phyloP scores from a whole-genome alignment of 495 filamentous ascomycete genomes.

The Baudoinia panamericana region DNA sequence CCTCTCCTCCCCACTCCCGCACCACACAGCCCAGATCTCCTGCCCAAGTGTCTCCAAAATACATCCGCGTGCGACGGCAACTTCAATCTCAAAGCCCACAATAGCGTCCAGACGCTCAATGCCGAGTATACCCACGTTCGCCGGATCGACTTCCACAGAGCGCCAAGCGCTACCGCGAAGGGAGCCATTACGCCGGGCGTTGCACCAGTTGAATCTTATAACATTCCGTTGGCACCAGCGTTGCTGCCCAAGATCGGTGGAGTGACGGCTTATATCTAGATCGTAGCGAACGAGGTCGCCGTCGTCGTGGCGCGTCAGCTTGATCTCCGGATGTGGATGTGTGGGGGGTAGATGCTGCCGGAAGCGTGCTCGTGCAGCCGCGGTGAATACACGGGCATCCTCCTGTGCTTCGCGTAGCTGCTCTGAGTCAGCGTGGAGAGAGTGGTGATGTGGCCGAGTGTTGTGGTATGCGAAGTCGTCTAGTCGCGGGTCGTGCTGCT shows the following conservation, averaged over 20 bases:
- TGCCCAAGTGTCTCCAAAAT: not conserved
- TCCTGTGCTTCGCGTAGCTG: no score
- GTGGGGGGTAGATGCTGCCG: not conserved
- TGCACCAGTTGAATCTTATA: not conserved
- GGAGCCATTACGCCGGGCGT: not conserved
- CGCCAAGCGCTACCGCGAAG: not conserved
- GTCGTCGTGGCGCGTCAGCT: not conserved
- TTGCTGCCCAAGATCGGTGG: no score
- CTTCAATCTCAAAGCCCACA: conserved; percentile 2
- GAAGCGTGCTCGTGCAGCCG: no score
- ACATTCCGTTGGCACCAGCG: no score
- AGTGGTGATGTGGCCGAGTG: no score
- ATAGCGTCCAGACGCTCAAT: not conserved
- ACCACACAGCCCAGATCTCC: conserved; percentile 2
- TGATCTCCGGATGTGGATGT: not conserved
- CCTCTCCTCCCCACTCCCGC: conserved; percentile 4
- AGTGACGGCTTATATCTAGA: not conserved
- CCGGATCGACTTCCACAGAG: not conserved
- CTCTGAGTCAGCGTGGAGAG: no score
- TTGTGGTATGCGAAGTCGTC: no score
- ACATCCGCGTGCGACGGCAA: not conserved
- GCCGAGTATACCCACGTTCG: not conserved
- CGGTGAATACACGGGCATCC: no score
- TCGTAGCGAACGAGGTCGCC: not conserved
- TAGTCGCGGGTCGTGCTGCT: no score